Conservation (phyloP, 2,329 filamentous ascomycete genomes). For the Aspergillus cejpii region DNA sequence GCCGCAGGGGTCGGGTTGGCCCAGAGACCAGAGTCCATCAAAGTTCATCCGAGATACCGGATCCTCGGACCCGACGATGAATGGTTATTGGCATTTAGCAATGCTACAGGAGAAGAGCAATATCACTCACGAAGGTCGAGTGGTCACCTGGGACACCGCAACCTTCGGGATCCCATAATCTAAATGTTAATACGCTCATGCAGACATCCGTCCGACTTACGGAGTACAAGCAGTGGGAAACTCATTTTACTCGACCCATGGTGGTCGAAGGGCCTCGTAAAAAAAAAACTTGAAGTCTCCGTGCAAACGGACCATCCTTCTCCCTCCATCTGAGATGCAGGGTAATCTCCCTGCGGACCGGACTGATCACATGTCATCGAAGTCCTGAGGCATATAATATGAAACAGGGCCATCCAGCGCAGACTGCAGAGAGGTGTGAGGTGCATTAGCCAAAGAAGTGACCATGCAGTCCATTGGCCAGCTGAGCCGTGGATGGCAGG, state of each 20-base stretch:
- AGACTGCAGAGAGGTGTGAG: constrained; percentile 1
- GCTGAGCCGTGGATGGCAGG: neutral
- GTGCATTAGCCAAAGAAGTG: constrained; percentile 5
- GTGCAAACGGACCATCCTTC: neutral
- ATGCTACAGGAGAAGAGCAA: neutral
- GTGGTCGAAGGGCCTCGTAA: constrained; percentile 11
- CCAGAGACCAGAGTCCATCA: neutral
- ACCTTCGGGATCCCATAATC: constrained; percentile 2
- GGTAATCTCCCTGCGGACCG: neutral
- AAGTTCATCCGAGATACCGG: neutral
- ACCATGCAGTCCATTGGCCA: neutral
- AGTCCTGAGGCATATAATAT: constrained; percentile 5
- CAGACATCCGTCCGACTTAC: constrained; percentile 21
- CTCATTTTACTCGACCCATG: constrained; percentile 12
- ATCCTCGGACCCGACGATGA: constrained; percentile 1
- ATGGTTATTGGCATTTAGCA: neutral
- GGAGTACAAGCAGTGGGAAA: constrained; percentile 3
- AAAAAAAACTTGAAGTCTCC: constrained; percentile 2
- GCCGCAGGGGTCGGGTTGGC: neutral
- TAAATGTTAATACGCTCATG: constrained; percentile 11
- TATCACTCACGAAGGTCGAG: constrained; percentile 9
- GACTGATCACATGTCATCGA: constrained; percentile 12
- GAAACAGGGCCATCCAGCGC: constrained; percentile 11
- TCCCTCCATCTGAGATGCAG: neutral
- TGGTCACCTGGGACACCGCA: constrained; percentile 10